Evolutionary conservation across 495 filamentous ascomycete species (phyloP).

Genomic region (Rusavskia elegans): DNA sequence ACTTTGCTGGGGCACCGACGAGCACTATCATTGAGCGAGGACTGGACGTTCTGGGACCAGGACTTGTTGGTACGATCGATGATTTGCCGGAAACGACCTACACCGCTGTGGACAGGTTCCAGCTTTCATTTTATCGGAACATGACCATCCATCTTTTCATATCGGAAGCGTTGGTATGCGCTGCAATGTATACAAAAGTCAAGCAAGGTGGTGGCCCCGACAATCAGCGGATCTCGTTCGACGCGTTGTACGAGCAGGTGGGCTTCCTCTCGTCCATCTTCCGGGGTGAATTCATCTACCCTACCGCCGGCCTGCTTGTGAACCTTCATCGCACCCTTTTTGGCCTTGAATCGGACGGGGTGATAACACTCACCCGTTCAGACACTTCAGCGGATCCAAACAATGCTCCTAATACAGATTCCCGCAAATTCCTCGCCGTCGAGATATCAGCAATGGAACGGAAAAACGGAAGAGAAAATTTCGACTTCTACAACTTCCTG

Average conservation of each 20-base stretch:
- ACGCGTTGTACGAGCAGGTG: constrained; percentile 57
- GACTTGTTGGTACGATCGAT: constrained; percentile 64
- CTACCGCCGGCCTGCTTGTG: constrained; percentile 58
- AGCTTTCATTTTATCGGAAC: constrained; percentile 93
- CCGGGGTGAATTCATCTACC: constrained; percentile 92
- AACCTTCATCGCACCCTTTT: constrained; percentile 69
- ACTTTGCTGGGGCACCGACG: constrained; percentile 70
- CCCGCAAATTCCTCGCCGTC: constrained; percentile 39
- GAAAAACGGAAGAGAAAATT: constrained; percentile 71
- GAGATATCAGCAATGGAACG: constrained; percentile 66
- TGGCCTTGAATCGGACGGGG: constrained; percentile 61
- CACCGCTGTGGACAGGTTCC: constrained; percentile 89
- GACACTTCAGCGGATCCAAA: background rate
- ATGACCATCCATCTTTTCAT: constrained; percentile 99
- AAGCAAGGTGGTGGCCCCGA: constrained; percentile 76
- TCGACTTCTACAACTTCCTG: constrained; percentile 94
- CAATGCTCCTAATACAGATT: constrained; percentile 20
- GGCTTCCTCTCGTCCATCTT: constrained; percentile 81
- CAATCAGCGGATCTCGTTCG: constrained; percentile 62
- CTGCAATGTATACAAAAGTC: constrained; percentile 74
- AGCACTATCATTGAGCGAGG: constrained; percentile 75
- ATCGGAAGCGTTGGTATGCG: constrained; percentile 73
- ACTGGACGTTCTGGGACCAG: constrained; percentile 76
- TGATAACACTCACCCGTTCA: constrained; percentile 50
- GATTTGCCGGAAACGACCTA: constrained; percentile 78